Conservation (phyloP, 192 early-diverging fungal genomes). For the Borealophlyctis nickersoniae region DNA sequence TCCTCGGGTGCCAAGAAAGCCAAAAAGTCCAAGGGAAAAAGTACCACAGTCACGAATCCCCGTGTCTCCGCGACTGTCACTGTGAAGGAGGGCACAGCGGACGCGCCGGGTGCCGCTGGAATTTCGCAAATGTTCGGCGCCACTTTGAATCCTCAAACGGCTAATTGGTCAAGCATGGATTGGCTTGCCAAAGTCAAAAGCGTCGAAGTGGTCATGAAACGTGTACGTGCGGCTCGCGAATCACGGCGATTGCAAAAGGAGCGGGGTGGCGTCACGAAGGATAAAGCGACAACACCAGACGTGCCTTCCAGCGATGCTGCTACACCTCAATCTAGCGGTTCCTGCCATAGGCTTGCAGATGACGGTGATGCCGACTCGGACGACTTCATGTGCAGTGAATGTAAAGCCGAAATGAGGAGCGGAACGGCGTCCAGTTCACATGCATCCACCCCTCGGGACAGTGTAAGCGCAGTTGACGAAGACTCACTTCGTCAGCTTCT, state of each 20-base stretch:
- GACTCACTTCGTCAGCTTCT: slow-evolving; percentile 20
- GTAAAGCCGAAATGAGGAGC: no score
- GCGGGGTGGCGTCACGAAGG: no score
- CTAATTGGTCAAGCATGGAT: slow-evolving; percentile 27
- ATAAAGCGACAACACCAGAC: no score
- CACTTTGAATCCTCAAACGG: slow-evolving; percentile 14
- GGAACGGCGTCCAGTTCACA: no score
- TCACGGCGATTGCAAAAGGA: slow-evolving; percentile 8
- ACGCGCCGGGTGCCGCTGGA: not conserved
- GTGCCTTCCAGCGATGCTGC: no score
- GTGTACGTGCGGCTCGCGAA: slow-evolving; percentile 22
- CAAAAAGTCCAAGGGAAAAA: slow-evolving; percentile 1
- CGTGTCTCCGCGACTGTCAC: slow-evolving; percentile 5
- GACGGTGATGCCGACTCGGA: no score
- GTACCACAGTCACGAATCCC: not conserved
- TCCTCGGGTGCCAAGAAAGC: not conserved
- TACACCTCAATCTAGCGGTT: no score
- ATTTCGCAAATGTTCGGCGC: slow-evolving; percentile 14
- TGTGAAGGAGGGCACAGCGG: not conserved
- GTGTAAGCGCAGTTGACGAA: slow-evolving; percentile 5
- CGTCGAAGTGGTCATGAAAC: slow-evolving; percentile 32
- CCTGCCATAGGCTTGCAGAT: no score
- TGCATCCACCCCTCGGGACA: not conserved
- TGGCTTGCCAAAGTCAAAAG: slow-evolving; percentile 23
- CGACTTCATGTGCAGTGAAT: no score